Base-by-base conservation (phyloP, 1,284 basidiomycete species). In the Meira miltonrushii region DNA sequence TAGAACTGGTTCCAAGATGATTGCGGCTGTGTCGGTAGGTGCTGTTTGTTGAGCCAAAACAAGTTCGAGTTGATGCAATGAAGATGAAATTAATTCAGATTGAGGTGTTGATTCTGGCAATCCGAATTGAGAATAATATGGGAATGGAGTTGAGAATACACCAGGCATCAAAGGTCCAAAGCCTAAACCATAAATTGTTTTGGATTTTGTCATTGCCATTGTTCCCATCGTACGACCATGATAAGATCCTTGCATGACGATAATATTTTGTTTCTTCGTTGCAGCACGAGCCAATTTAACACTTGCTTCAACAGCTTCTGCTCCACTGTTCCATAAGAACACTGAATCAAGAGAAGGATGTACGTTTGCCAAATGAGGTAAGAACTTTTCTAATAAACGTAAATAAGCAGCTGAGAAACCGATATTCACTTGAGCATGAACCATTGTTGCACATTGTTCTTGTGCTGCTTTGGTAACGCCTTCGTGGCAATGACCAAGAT, bases 81-180 rank as follows among this genome's bases (percentile, higher is more conserved):
- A 87, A 54, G 86, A 80, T 19, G 84, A 77, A 53, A 88, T 84
- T 37, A 93, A 84, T 65, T 86, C 83, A 23, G 85, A 83, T 62
- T 85, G 81, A 12, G 86, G 81, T 0, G 89, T 88, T 37, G 82
- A 81, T 2, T 83, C 82, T 1, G 85, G 80, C 3, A 88, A 77
- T 50, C 86, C 87, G 62, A 87, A 82, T 72, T 93, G 89, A 79
- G 95, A 90, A 88, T 92, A 96, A 82, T 88, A 97, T 0, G 93
- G 94, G 83, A 85, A 98, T 0, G 91, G 85, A 8, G 86, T 84
- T 0, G 85, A 82, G 80, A 86, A 92, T 4, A 88, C 88, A 9
- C 92, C 90, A 39, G 89, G 88, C 90, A 94, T 92, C 50, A 92
- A 80, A 4, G 89, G 90, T 39, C 85, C 84, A 61, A 85, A 83